Conservation (phyloP, 1,139 yeast genomes). For the Taiozyma onychis region DNA sequence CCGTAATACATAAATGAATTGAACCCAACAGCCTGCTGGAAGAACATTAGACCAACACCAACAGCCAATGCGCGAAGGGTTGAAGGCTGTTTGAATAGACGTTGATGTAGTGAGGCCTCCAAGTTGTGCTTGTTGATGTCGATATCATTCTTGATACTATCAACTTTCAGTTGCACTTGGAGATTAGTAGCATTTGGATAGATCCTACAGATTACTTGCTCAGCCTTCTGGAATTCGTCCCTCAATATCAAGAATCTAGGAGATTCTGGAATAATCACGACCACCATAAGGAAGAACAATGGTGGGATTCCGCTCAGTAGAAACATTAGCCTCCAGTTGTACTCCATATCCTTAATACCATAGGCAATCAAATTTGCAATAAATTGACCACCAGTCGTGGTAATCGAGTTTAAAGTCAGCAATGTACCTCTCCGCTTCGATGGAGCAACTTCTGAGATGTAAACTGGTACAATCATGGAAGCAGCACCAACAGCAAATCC, state of each 20-base stretch:
- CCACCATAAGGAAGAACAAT: constrained; percentile 27
- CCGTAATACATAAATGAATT: constrained; percentile 75
- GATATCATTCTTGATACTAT: constrained; percentile 27
- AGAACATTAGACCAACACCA: constrained; percentile 68
- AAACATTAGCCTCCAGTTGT: constrained; percentile 39
- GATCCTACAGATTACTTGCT: constrained; percentile 28
- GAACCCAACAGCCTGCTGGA: constrained; percentile 72
- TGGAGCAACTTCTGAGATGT: constrained; percentile 38
- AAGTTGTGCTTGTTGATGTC: constrained; percentile 8
- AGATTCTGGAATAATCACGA: constrained; percentile 50
- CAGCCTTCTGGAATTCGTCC: constrained; percentile 36
- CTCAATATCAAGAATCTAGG: constrained; percentile 48
- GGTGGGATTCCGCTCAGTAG: constrained; percentile 37
- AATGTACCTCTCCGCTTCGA: constrained; percentile 33
- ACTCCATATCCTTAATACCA: constrained; percentile 14
- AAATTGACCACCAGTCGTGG: constrained; percentile 42
- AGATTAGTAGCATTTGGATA: constrained; percentile 31
- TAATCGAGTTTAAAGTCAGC: constrained; percentile 34
- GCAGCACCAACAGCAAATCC: constrained; percentile 40
- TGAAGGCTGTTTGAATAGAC: constrained; percentile 27
- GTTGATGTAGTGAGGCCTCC: constrained; percentile 4
- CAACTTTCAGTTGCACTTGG: constrained; percentile 27
- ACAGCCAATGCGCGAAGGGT: constrained; percentile 57
- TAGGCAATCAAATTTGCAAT: constrained; percentile 35
- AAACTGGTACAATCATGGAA: constrained; percentile 38